Base-by-base conservation (phyloP, 352 stramenopile genomes). In the Pythium sp. region DNA sequence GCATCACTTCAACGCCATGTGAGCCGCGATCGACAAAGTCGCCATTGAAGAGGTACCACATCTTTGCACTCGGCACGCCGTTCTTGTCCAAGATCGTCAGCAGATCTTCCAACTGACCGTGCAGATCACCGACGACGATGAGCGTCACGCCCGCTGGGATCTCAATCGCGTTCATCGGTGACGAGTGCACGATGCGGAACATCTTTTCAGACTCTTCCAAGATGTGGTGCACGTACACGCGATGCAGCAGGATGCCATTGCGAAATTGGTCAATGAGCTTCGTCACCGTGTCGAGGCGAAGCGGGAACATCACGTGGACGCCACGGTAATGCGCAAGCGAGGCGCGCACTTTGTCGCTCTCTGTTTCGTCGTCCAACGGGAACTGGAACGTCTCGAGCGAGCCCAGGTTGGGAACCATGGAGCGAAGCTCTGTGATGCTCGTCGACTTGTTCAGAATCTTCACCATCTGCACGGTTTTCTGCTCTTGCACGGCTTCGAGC, bases 11-110 rank as follows among this genome's bases (percentile, higher is more conserved):
- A n/a, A 97, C 82, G 26, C 94, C 93, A 36, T 98, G 85, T 1
- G 80, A 87, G 5, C 96, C 96, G 1, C 96, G 87, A 76, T 99
- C 96, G 26, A 98, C 96, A 71, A 98, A 98, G 69, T 99, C 95
- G 3, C 96, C 96, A 64, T 99, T 99, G 73, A 99, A 98, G 0
- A 99, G 72, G 72, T 98, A 98, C 81, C 86, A 92, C 54, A 91
- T 98, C 56, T 92, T 94, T 20, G 75, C 67, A 53, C 77, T 93
- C 1, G 96, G 95, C 22, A 95, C 73, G 15, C 93, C 93, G 64
- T 96, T 98, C 72, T 97, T 89, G 63, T 91, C 92, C 51, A 99
- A 84, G 46, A 98, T 98, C 2, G 92, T 96, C 11, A 97, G 86
- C 30, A 99, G 73, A 66, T 99, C 96, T 68, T 97, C 88, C 20